Evolutionary conservation across 768 basidiomycete genomes (phyloP).

Genomic region (Leccinum obscurum): DNA sequence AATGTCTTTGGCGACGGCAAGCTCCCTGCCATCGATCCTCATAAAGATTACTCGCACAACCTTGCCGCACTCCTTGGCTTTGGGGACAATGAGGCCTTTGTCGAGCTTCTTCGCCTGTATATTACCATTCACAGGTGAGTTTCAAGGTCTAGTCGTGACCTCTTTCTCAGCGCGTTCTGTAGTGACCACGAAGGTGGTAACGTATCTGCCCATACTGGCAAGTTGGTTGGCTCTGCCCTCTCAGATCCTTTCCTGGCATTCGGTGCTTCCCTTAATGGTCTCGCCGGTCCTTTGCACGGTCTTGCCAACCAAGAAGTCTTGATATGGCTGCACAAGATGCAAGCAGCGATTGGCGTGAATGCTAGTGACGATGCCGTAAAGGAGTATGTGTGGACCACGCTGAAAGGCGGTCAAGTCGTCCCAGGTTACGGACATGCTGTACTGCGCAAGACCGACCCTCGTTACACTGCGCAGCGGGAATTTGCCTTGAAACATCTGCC

Average conservation of each 20-base stretch:
- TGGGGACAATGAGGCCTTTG: constrained; percentile 82
- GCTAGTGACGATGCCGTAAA: constrained; percentile 85
- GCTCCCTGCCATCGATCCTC: constrained; percentile 76
- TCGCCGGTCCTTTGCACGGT: constrained; percentile 96
- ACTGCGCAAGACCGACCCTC: constrained; percentile 88
- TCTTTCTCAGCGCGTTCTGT: constrained; percentile 1
- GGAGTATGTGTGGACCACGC: constrained; percentile 93
- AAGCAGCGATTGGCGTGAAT: constrained; percentile 80
- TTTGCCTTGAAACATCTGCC: constrained; percentile 86
- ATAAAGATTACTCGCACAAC: constrained; percentile 89
- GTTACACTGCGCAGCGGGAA: constrained; percentile 87
- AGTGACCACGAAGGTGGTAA: constrained; percentile 99
- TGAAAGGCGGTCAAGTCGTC: constrained; percentile 91
- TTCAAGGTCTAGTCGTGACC: not conserved
- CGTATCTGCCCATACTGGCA: constrained; percentile 93
- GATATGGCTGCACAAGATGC: constrained; percentile 93
- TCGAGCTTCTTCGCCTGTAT: constrained; percentile 94
- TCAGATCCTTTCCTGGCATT: constrained; percentile 98
- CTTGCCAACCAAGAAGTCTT: constrained; percentile 98
- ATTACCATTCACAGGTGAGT: constrained; percentile 89
- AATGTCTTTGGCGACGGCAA: constrained; percentile 90
- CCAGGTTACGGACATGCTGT: constrained; percentile 92
- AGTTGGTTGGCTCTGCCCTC: constrained; percentile 91
- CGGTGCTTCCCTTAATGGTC: constrained; percentile 89
- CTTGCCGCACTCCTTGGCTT: constrained; percentile 90